phyloP scores from a whole-genome alignment of 805 yeast species.

The Candida taoyuanica region DNA sequence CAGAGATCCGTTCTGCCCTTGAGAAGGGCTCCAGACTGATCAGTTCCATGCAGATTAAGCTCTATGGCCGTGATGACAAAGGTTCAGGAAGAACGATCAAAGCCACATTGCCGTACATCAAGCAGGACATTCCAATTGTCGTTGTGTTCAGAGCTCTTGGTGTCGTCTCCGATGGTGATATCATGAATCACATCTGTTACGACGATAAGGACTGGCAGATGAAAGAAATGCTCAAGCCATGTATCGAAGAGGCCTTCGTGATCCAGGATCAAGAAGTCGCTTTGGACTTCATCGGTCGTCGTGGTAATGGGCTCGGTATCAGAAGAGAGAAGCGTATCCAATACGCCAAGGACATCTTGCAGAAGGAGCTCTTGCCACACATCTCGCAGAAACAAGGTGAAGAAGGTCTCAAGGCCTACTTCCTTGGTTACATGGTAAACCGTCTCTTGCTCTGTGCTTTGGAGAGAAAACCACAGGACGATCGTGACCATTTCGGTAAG shows the following conservation, averaged over 20 bases:
- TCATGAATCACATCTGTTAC: constrained; percentile 95
- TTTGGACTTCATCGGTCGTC: constrained; percentile 94
- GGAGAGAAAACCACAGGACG: constrained; percentile 97
- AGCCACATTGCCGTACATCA: constrained; percentile 94
- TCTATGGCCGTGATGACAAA: constrained; percentile 76
- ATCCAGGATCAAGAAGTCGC: constrained; percentile 98
- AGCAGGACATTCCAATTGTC: constrained; percentile 95
- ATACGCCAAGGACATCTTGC: constrained; percentile 94
- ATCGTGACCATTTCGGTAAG: constrained; percentile 99
- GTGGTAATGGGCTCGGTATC: constrained; percentile 96
- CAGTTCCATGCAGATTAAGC: constrained; percentile 88
- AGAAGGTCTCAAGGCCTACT: constrained; percentile 94
- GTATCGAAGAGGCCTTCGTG: constrained; percentile 98
- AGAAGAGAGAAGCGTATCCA: constrained; percentile 97
- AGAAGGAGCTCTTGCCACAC: constrained; percentile 94
- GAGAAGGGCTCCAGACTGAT: constrained; percentile 97
- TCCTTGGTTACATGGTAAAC: constrained; percentile 97
- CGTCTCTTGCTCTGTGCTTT: constrained; percentile 90
- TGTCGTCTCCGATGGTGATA: constrained; percentile 98
- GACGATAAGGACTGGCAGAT: constrained; percentile 99
- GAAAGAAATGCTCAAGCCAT: constrained; percentile 98
- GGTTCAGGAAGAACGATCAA: constrained; percentile 81
- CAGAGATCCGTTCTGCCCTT: constrained; percentile 93
- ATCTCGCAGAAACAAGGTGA: constrained; percentile 97
- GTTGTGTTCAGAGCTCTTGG: constrained; percentile 97